phyloP scores from a whole-genome alignment of 768 basidiomycete genomes.

The Trichaptum fuscoviolaceum region DNA sequence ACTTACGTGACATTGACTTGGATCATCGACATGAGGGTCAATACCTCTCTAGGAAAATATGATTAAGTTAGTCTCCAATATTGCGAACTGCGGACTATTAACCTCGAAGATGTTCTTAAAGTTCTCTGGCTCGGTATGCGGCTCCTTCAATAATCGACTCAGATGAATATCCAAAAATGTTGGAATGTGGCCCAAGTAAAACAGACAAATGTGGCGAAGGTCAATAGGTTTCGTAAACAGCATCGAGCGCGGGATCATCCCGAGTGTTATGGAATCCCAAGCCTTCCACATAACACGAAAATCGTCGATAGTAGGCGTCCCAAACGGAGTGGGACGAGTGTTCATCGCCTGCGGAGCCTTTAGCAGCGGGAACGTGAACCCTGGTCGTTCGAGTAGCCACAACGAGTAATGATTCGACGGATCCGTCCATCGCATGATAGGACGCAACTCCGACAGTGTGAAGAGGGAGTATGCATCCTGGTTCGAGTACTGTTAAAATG shows the following conservation, averaged over 20 bases:
- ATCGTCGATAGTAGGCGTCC: conserved; percentile 67
- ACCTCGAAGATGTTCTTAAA: conserved; percentile 88
- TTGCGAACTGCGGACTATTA: conserved; percentile 7
- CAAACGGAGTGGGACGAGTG: conserved; percentile 42
- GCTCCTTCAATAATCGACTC: conserved; percentile 65
- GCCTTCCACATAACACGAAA: conserved; percentile 83
- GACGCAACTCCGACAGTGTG: conserved; percentile 66
- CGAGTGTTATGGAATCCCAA: conserved; percentile 82
- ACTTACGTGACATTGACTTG: conserved; percentile 76
- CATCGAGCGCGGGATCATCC: conserved; percentile 86
- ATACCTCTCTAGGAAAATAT: conserved; percentile 72
- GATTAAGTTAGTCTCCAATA: not conserved
- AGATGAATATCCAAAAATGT: conserved; percentile 90
- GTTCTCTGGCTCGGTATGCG: conserved; percentile 76
- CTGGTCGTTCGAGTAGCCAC: conserved; percentile 87
- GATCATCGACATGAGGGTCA: conserved; percentile 92
- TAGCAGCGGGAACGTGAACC: conserved; percentile 69
- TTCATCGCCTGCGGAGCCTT: conserved; percentile 29
- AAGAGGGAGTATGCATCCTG: conserved; percentile 68
- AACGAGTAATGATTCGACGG: conserved; percentile 66
- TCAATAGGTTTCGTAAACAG: conserved; percentile 89
- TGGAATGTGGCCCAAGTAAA: conserved; percentile 93
- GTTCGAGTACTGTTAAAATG: conserved; percentile 63
- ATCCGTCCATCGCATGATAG: conserved; percentile 84
- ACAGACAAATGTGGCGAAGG: conserved; percentile 92